phyloP scores from a whole-genome alignment of 2,329 filamentous ascomycete species.

The Hymenoscyphus linearis region DNA sequence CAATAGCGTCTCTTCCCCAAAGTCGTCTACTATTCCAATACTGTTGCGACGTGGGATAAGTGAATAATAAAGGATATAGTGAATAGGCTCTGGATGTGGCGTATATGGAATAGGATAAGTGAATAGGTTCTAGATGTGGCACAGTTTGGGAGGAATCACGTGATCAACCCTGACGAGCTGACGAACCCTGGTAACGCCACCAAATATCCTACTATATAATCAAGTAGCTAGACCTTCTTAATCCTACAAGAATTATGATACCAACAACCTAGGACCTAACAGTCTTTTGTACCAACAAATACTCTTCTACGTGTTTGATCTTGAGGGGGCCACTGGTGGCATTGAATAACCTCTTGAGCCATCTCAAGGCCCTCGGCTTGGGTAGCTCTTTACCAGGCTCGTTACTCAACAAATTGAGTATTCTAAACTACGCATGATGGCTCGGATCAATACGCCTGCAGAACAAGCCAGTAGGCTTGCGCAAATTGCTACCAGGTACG shows the following conservation, averaged over 20 bases:
- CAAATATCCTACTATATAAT: too few species aligned
- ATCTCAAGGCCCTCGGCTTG: background rate
- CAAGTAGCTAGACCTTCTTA: too few species aligned
- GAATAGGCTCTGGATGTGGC: too few species aligned
- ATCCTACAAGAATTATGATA: too few species aligned
- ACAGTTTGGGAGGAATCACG: too few species aligned
- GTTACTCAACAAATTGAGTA: background rate
- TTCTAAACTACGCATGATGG: background rate
- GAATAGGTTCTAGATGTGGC: too few species aligned
- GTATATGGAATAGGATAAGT: too few species aligned
- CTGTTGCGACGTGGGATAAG: too few species aligned
- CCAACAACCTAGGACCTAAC: too few species aligned
- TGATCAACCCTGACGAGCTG: too few species aligned
- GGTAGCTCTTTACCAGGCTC: background rate
- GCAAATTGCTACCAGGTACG: background rate
- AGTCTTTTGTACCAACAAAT: background rate
- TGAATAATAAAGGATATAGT: too few species aligned
- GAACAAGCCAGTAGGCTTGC: background rate
- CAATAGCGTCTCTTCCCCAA: background rate
- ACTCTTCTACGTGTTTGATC: background rate
- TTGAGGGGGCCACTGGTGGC: background rate
- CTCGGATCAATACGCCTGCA: background rate
- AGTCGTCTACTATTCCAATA: background rate
- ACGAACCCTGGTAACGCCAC: too few species aligned
- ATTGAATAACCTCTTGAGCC: background rate